phyloP scores from a whole-genome alignment of 768 basidiomycete species.

The Clavulina sp. region DNA sequence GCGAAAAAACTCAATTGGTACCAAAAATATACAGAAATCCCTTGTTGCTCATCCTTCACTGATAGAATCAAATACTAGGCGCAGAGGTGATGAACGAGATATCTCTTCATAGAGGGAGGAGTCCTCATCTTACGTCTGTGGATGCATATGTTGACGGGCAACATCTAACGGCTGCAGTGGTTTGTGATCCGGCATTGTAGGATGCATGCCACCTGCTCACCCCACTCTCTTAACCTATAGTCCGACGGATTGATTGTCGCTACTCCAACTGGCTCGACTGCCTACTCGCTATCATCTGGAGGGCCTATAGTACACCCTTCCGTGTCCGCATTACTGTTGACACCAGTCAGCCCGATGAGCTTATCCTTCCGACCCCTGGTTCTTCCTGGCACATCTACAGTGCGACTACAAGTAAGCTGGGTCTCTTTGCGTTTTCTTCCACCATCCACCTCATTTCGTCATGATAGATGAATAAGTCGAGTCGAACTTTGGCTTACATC shows the following conservation, averaged over 20 bases:
- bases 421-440: slow-evolving; percentile 2
- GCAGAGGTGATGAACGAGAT: slow-evolving; percentile 99
- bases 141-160: slow-evolving; percentile 90
- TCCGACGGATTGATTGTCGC: slow-evolving; percentile 89
- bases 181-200: slow-evolving; percentile 25
- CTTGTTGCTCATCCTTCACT: no score
- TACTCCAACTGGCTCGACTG: slow-evolving; percentile 91
- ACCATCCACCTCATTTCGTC: not conserved
- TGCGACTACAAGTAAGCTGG: slow-evolving; percentile 22
- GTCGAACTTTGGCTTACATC: slow-evolving; percentile 72
- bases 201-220: not conserved
- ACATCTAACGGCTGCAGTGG: slow-evolving; percentile 88
- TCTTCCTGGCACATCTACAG: slow-evolving; percentile 37
- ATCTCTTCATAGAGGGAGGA: slow-evolving; percentile 77
- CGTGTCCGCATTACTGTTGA: slow-evolving; percentile 73
- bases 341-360: slow-evolving; percentile 91
- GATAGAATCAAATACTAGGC: slow-evolving; percentile 26
- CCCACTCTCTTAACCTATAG: slow-evolving; percentile 25
- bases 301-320: slow-evolving; percentile 94
- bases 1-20: slow-evolving; percentile 28
- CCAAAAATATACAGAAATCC: no score
- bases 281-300: slow-evolving; percentile 88
- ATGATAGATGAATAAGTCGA: slow-evolving; percentile 60
- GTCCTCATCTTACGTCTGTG: slow-evolving; percentile 82
- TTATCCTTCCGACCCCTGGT: slow-evolving; percentile 84